Percentiles rank a stretch among this genome's conserved stretches.
These are phyloP conservation scores for Zhuliangozyma parablackwelliae DNA, from an alignment of 1,139 yeast genomes.

Conservation along the genomic window DNA sequence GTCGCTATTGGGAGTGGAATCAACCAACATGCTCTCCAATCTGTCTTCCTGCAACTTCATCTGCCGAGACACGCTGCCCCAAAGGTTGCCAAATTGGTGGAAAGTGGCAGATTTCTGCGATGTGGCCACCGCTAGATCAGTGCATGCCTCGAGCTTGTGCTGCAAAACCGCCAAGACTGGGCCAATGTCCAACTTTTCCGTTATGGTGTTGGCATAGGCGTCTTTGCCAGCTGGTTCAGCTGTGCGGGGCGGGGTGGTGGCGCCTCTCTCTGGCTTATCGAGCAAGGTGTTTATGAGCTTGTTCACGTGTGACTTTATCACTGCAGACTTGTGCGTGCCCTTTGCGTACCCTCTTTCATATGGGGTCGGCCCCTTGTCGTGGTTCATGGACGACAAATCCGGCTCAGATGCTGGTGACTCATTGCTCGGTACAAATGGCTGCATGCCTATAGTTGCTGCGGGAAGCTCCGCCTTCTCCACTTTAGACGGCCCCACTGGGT, in stretches of 20 bases:
- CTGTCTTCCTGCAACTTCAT: slow-evolving; percentile 25
- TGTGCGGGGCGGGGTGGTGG: not conserved
- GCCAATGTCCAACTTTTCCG: slow-evolving; percentile 29
- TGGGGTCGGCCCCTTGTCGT: slow-evolving; percentile 27
- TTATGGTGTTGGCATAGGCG: slow-evolving; percentile 32
- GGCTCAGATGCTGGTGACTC: not conserved
- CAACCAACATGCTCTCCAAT: slow-evolving; percentile 16
- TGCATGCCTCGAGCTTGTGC: slow-evolving; percentile 26
- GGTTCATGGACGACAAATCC: slow-evolving; percentile 10
- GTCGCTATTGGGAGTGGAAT: slow-evolving; percentile 11
- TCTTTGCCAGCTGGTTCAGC: slow-evolving; percentile 16
- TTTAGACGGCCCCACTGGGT: no score
- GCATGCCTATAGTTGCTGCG: slow-evolving; percentile 19
- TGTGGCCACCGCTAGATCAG: slow-evolving; percentile 20
- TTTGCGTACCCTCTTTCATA: slow-evolving; percentile 33
- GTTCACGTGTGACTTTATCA: slow-evolving; percentile 19
- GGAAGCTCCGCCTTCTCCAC: no score
- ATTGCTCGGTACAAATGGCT: slow-evolving; percentile 20
- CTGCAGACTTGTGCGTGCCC: slow-evolving; percentile 28
- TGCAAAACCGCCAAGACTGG: slow-evolving; percentile 29
- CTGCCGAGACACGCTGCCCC: slow-evolving; percentile 36
- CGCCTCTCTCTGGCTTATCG: slow-evolving; percentile 5
- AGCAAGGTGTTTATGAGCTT: slow-evolving; percentile 8
- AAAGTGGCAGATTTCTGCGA: slow-evolving; percentile 26
- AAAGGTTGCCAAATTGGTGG: slow-evolving; percentile 27